Conservation (phyloP, 768 basidiomycete species). For the Pisolithus marmoratus region DNA sequence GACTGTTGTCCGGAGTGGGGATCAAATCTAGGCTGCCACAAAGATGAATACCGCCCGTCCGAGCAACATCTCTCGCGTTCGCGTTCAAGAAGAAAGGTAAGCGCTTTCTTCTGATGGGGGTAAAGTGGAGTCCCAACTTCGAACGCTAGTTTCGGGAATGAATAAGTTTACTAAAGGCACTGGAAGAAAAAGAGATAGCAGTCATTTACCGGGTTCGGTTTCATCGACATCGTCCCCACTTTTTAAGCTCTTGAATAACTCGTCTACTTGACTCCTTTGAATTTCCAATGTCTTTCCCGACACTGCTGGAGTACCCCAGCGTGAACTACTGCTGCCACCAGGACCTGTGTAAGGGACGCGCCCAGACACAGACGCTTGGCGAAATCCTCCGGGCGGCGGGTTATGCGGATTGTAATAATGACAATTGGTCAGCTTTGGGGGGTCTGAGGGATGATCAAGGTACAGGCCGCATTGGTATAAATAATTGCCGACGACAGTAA, state of each 20-base stretch:
- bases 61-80: slow-evolving; percentile 56
- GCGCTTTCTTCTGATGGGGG: slow-evolving; percentile 96
- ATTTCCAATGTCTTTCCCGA: slow-evolving; percentile 81
- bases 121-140: slow-evolving; percentile 85
- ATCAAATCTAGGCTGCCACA: slow-evolving; percentile 62
- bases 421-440: slow-evolving; percentile 50
- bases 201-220: slow-evolving; percentile 72
- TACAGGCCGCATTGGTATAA: slow-evolving; percentile 63
- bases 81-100: slow-evolving; percentile 91
- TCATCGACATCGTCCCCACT: slow-evolving; percentile 83
- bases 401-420: slow-evolving; percentile 89
- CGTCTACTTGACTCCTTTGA: slow-evolving; percentile 89
- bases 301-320: slow-evolving; percentile 54
- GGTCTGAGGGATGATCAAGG: slow-evolving; percentile 76
- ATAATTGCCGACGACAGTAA: slow-evolving; percentile 72
- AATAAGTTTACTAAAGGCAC: slow-evolving; percentile 7
- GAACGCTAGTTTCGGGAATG: slow-evolving; percentile 35
- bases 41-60: slow-evolving; percentile 60
- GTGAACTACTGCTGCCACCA: slow-evolving; percentile 30
- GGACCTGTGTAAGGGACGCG: slow-evolving; percentile 37
- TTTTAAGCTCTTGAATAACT: slow-evolving; percentile 84
- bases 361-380: slow-evolving; percentile 34
- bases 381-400: slow-evolving; percentile 66
- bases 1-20: slow-evolving; percentile 38
- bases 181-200: slow-evolving; percentile 9